Evolutionary conservation across 106 monocot species (phyloP).

Genomic region (Vanilla planifolia): DNA sequence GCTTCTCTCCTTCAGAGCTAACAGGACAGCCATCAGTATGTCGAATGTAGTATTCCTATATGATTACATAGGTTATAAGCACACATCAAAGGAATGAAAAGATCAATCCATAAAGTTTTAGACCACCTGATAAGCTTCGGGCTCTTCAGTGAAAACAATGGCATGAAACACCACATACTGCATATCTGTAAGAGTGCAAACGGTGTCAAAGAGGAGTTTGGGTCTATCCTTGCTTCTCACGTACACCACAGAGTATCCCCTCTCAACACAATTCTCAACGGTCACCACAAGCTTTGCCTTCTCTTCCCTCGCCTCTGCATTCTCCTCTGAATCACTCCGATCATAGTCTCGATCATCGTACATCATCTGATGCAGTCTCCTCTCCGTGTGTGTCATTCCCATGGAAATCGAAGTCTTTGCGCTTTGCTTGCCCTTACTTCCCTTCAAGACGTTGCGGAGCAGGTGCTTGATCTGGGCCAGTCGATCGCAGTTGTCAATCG

Average conservation of each 20-base stretch:
- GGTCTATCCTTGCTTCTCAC: conserved; percentile 41
- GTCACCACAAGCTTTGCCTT: conserved; percentile 13
- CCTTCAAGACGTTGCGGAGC: conserved; percentile 35
- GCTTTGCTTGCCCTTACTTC: conserved; percentile 5
- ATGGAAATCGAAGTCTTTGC: conserved; percentile 21
- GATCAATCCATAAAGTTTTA: not conserved
- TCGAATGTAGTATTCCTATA: conserved; percentile 61
- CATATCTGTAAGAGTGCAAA: conserved; percentile 61
- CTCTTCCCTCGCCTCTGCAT: not conserved
- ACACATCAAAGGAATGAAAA: not conserved
- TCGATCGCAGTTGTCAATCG: conserved; percentile 27
- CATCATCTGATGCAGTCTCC: conserved; percentile 66
- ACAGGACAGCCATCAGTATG: conserved; percentile 49
- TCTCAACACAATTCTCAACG: conserved; percentile 36
- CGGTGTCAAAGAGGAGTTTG: conserved; percentile 51
- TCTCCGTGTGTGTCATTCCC: conserved; percentile 23
- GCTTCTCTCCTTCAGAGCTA: conserved; percentile 51
- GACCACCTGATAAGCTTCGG: conserved; percentile 30
- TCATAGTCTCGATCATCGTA: conserved; percentile 27
- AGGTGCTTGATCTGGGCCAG: conserved; percentile 32
- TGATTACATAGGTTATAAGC: not conserved
- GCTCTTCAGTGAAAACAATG: conserved; percentile 38
- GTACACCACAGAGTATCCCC: conserved; percentile 41
- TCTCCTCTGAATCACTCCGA: not conserved
- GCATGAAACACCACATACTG: conserved; percentile 59